Evolutionary conservation across 495 filamentous ascomycete species (phyloP), one percentile per base, ranked within the genome.

Genomic region (Aspergillus panamensis): DNA sequence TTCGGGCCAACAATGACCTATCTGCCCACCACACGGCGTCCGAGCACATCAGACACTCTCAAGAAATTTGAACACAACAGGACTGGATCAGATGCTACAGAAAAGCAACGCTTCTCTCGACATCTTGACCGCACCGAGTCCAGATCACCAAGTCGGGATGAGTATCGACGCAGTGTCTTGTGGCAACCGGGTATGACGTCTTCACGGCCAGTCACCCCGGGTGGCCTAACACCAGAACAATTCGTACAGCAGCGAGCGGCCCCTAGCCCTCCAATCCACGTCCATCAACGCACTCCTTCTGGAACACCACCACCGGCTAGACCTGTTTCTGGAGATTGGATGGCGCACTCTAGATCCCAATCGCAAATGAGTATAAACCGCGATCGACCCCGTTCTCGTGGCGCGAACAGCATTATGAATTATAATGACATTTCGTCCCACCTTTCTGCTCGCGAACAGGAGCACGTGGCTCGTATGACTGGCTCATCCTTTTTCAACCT

Each of bases 361-460:
- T 71, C 70, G 3, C 66, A 70, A 30, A 68, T 72, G 68, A 73
- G 55, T 29, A 12, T 66, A 35, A 58, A 57, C 52, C 77, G 63
- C 64, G 80, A 67, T 47, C 76, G 82, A 3, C 82, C 82, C 13
- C 74, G 69, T 20, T 84, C 82, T 43, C 77, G 82, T 21, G 76
- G 73, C 25, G 72, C 78, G 43, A 70, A 63, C 44, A 70, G 62
- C 45, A 63, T 79, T 64, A 69, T 80, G 37, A 73, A 71, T 53
- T 66, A 73, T 48, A 73, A 68, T 45, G 86, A 90, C 54, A 60
- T 83, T 31, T 81, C 83, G n/a, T 79, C 77, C 3, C 83, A 87
- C 54, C 82, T 96, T 17, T 93, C 92, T 14, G 93, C 93, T n/a
- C 87, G 89, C 8, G 93, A 97, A 69, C 93, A 96, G 66, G 91